phyloP scores from a whole-genome alignment of 1,284 basidiomycete species.

The Ustilago bromivora region DNA sequence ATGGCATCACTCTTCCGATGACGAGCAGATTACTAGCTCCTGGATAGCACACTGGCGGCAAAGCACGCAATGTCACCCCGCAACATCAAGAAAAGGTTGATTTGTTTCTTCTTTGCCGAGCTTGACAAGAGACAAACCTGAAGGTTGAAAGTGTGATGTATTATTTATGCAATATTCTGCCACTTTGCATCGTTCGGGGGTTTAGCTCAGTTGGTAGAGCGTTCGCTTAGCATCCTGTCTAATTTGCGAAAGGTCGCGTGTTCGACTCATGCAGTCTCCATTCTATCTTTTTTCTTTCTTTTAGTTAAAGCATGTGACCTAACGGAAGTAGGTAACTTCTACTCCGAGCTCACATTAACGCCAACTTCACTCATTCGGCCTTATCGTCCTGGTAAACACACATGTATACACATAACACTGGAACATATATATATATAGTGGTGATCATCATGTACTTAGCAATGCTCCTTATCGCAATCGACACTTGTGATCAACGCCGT shows the following conservation, averaged over 20 bases:
- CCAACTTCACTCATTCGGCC: no score
- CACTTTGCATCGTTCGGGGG: slow-evolving; percentile 25
- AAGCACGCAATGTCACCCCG: slow-evolving; percentile 22
- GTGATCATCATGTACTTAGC: no score
- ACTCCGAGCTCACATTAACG: no score
- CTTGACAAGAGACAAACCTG: neutral
- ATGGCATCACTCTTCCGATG: slow-evolving; percentile 13
- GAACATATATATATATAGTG: no score
- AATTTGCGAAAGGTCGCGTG: slow-evolving; percentile 61
- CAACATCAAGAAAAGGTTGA: neutral
- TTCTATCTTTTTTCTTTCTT: slow-evolving; percentile 12
- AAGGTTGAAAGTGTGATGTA: neutral
- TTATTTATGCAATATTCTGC: slow-evolving; percentile 1
- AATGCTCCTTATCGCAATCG: no score
- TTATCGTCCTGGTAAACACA: no score
- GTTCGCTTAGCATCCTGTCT: slow-evolving; percentile 58
- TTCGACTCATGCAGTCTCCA: slow-evolving; percentile 64
- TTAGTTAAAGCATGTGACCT: neutral
- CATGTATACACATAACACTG: no score
- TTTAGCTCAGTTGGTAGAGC: slow-evolving; percentile 63
- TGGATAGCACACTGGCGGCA: neutral
- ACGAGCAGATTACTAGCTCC: slow-evolving; percentile 3
- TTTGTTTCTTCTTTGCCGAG: slow-evolving; percentile 13
- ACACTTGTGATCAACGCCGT: no score
- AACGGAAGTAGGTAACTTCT: no score